phyloP scores from a whole-genome alignment of 2,329 filamentous ascomycete genomes.

The Emericellopsis cladophorae region DNA sequence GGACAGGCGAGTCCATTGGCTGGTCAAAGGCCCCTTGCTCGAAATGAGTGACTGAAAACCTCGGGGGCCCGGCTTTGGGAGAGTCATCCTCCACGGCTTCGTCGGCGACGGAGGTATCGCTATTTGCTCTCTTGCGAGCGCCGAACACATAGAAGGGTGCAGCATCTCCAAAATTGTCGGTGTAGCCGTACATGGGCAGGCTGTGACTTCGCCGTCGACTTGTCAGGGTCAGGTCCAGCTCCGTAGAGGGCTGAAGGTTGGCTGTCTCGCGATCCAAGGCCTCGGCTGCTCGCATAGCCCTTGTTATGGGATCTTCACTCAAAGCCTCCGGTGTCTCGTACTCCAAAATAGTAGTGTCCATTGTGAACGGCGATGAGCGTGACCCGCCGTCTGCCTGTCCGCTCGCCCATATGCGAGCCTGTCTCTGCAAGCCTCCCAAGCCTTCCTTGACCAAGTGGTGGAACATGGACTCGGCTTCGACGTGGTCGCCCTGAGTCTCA shows the following conservation, averaged over 20 bases:
- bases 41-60: slow-evolving; percentile 15
- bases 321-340: not conserved
- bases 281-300: slow-evolving; percentile 47
- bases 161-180: slow-evolving; percentile 27
- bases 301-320: slow-evolving; percentile 31
- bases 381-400: not conserved
- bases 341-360: not conserved
- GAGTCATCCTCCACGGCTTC: slow-evolving; percentile 7
- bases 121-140: not conserved
- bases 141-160: slow-evolving; percentile 37
- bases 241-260: slow-evolving; percentile 34
- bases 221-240: slow-evolving; percentile 30
- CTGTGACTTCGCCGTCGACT: slow-evolving; percentile 36
- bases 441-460: slow-evolving; percentile 36
- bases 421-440: slow-evolving; percentile 21
- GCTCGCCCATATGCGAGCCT: slow-evolving; percentile 7
- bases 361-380: too few species aligned
- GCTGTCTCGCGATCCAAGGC: slow-evolving; percentile 42
- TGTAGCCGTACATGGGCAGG: slow-evolving; percentile 31
- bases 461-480: slow-evolving; percentile 38
- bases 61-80: slow-evolving; percentile 9
- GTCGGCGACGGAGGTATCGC: not conserved
- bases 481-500: slow-evolving; percentile 33
- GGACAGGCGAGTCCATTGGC: slow-evolving; percentile 7
- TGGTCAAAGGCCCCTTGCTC: slow-evolving; percentile 10